phyloP scores from a whole-genome alignment of 208 protist species.

The Trypanosoma brucei region DNA sequence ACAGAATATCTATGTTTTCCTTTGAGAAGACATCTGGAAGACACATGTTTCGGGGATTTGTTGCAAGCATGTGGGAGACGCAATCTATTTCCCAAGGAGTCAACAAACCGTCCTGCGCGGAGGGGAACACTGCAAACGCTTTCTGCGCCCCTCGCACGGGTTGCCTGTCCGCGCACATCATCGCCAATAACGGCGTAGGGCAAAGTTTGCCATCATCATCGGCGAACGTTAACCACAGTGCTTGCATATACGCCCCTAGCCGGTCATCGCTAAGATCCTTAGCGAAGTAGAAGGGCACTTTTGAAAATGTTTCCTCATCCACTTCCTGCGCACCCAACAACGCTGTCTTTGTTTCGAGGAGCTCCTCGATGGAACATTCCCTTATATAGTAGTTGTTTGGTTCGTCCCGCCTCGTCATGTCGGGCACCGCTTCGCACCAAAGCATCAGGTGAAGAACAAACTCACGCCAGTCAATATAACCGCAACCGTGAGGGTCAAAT shows the following conservation, averaged over 20 bases:
- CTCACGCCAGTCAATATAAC: constrained; percentile 83
- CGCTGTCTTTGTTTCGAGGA: constrained; percentile 36
- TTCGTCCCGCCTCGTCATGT: background rate
- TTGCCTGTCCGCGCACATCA: constrained; percentile 78
- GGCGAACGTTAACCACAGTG: constrained; percentile 75
- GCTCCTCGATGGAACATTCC: constrained; percentile 51
- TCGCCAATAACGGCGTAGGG: constrained; percentile 46
- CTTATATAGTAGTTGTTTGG: constrained; percentile 28
- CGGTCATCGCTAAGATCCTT: constrained; percentile 35
- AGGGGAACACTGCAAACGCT: constrained; percentile 62
- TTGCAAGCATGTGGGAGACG: constrained; percentile 65
- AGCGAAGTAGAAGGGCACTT: constrained; percentile 65
- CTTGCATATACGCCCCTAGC: constrained; percentile 48
- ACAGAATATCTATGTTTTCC: constrained; percentile 54
- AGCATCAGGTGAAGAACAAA: constrained; percentile 80
- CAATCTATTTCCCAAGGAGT: constrained; percentile 27
- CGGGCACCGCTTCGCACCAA: constrained; percentile 51
- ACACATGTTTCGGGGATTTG: constrained; percentile 44
- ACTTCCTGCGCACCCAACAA: constrained; percentile 33
- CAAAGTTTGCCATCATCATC: constrained; percentile 32
- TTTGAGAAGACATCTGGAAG: constrained; percentile 51
- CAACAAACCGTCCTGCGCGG: constrained; percentile 22
- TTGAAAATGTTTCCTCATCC: constrained; percentile 44
- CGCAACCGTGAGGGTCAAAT: constrained; percentile 57
- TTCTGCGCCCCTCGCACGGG: constrained; percentile 82